A percentile compares a stretch with the other conserved stretches of the same genome.
Conservation (phyloP, 768 basidiomycete genomes). For the Xanthoconium stramineum region DNA sequence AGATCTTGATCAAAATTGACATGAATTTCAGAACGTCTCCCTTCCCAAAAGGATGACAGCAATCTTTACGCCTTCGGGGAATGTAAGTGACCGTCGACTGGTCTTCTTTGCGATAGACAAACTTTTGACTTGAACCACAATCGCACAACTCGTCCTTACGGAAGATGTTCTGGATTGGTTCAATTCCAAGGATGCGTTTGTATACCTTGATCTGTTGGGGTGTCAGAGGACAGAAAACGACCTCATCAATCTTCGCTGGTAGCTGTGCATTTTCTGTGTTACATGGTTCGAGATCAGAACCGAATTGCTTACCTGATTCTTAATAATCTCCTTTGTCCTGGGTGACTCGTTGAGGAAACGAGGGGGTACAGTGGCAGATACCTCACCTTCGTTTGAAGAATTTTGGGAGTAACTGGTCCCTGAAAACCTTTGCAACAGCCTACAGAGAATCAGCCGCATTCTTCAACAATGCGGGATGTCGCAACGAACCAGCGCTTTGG, state of each 20-base stretch:
- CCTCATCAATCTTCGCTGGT: slow-evolving; percentile 83
- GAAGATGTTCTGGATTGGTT: slow-evolving; percentile 68
- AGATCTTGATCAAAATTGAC: slow-evolving; percentile 79
- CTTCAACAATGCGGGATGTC: not conserved
- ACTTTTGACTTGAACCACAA: slow-evolving; percentile 65
- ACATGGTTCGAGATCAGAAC: not conserved
- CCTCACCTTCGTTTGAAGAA: slow-evolving; percentile 79
- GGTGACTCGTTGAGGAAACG: not conserved
- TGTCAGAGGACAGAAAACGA: slow-evolving; percentile 92
- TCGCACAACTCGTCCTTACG: slow-evolving; percentile 68
- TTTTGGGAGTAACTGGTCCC: slow-evolving; percentile 66
- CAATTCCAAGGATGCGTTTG: slow-evolving; percentile 61
- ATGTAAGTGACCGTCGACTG: not conserved
- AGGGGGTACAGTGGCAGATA: not conserved
- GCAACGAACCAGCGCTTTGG: slow-evolving; percentile 46
- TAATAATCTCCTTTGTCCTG: slow-evolving; percentile 76
- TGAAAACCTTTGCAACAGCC: slow-evolving; percentile 60
- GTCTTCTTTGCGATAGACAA: slow-evolving; percentile 16
- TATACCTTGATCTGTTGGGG: slow-evolving; percentile 68
- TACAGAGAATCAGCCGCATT: slow-evolving; percentile 21
- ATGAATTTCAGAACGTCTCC: slow-evolving; percentile 71
- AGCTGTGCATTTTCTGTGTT: slow-evolving; percentile 44
- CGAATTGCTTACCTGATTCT: slow-evolving; percentile 47
- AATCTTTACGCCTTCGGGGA: slow-evolving; percentile 54
- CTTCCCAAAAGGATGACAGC: slow-evolving; percentile 45